These are phyloP conservation scores for Penicillium arizonense DNA, from an alignment of 495 filamentous ascomycete genomes.

Conservation along the genomic window DNA sequence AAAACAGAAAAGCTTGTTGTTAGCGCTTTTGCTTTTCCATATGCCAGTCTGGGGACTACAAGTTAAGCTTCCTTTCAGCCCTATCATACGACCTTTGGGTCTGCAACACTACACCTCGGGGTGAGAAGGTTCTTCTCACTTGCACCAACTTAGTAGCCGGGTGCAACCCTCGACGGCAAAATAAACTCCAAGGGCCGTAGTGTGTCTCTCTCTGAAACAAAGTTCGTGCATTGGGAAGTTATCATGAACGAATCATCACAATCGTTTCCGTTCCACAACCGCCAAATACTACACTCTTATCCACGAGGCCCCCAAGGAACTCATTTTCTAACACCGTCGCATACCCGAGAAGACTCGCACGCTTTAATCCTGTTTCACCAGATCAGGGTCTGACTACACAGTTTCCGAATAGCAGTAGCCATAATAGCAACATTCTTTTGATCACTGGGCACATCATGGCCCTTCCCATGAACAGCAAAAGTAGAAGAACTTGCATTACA, in stretches of 20 bases:
- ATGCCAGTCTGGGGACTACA: no score
- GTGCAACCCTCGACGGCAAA: slow-evolving; percentile 6
- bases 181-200: not conserved
- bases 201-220: slow-evolving; percentile 2
- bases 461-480: slow-evolving; percentile 30
- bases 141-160: slow-evolving; percentile 5
- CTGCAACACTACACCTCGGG: not conserved
- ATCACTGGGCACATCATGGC: slow-evolving; percentile 35
- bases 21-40: not conserved
- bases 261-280: slow-evolving; percentile 1
- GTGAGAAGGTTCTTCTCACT: not conserved
- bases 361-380: slow-evolving; percentile 6
- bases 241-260: not conserved
- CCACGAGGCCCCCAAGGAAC: not conserved
- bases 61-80: no score
- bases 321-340: not conserved
- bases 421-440: slow-evolving; percentile 25
- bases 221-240: not conserved
- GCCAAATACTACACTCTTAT: not conserved
- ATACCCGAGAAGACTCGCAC: not conserved
- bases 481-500: slow-evolving; percentile 19
- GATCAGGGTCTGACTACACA: slow-evolving; percentile 13
- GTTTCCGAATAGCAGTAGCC: slow-evolving; percentile 24
- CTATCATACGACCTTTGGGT: not conserved
- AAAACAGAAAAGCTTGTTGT: not conserved